Evolutionary conservation across 306 rosid genomes (phyloP).

Genomic region (Crataegus laevigata): DNA sequence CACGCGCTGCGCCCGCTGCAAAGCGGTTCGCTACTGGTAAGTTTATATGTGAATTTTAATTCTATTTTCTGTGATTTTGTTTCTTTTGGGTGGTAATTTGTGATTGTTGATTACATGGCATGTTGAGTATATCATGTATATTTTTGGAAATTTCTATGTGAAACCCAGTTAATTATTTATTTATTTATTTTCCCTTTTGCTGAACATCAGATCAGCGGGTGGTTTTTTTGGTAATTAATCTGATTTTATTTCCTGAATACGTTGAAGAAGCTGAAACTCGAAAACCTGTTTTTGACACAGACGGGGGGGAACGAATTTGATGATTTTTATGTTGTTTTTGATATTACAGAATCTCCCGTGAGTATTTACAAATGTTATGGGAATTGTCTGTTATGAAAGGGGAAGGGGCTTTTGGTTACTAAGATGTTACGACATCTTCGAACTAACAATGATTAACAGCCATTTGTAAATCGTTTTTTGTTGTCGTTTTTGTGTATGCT

Average conservation of each 20-base stretch:
- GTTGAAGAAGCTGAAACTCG: neutral
- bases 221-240: neutral
- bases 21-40: conserved; percentile 85
- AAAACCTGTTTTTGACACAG: neutral
- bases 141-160: neutral
- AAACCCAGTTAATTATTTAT: neutral
- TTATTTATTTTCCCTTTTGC: neutral
- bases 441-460: neutral
- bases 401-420: neutral
- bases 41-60: neutral
- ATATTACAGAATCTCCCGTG: neutral
- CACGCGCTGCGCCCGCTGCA: conserved; percentile 73
- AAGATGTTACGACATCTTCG: neutral
- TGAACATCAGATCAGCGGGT: neutral
- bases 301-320: neutral
- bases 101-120: neutral
- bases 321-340: neutral
- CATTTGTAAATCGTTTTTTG: neutral
- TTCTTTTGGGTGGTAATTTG: neutral
- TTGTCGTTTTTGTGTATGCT: neutral
- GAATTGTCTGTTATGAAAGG: neutral
- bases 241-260: neutral
- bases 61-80: conserved; percentile 1
- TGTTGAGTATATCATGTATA: neutral
- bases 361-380: neutral